A percentile compares a stretch with the other conserved stretches of the same genome.
phyloP scores from a whole-genome alignment of 2,329 filamentous ascomycete genomes.

The Tympanopsis confertula region DNA sequence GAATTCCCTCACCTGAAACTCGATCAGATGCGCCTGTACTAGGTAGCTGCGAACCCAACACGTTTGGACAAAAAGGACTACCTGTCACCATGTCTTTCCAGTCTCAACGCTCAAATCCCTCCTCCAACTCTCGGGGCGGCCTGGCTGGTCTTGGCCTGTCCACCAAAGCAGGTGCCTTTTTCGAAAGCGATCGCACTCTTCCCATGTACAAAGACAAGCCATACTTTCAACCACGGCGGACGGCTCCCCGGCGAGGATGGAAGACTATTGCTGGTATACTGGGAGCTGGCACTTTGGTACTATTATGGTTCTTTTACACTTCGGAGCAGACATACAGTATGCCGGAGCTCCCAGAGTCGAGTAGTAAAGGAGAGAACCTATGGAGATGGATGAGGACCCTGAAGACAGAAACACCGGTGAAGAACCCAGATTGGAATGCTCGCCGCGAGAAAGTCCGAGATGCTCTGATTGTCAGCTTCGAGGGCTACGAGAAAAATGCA shows the following conservation, averaged over 20 bases:
- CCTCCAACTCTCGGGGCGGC: too few relatives aligned
- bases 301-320: neutral
- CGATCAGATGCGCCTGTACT: too few relatives aligned
- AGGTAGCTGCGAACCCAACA: too few relatives aligned
- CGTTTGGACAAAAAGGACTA: too few relatives aligned
- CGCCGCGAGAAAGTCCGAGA: constrained; percentile 19
- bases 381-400: neutral
- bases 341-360: too few relatives aligned
- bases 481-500: constrained; percentile 58
- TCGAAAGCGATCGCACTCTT: neutral
- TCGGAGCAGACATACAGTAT: too few relatives aligned
- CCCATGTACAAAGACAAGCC: constrained; percentile 1
- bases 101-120: too few relatives aligned
- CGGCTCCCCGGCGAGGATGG: neutral
- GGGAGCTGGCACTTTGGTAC: neutral
- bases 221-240: neutral
- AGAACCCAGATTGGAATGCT: constrained; percentile 5
- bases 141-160: too few relatives aligned
- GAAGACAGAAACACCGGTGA: neutral
- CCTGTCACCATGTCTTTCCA: too few relatives aligned
- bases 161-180: neutral
- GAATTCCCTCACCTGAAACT: too few relatives aligned
- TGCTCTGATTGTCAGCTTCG: constrained; percentile 59
- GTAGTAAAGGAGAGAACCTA: neutral
- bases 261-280: neutral